Base-by-base conservation (phyloP, 2,329 filamentous ascomycete species). In the Leptographium lundbergii region DNA sequence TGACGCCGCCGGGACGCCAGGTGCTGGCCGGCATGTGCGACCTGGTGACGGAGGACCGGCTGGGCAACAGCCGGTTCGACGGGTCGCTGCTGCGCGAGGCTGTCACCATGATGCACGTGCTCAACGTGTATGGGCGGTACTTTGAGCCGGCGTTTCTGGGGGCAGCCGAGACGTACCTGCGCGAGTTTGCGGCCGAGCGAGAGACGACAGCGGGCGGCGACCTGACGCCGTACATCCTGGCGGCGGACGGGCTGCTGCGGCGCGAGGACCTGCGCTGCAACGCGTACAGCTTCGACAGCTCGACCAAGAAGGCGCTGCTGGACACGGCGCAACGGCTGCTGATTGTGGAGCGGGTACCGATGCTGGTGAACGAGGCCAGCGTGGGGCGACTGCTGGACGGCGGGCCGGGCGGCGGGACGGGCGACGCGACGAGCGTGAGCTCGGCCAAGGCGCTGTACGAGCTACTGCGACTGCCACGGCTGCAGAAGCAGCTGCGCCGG, bases 91-190 rank as follows among this genome's bases (percentile, higher is more conserved):
- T 97, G 57, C 84, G 81, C 63, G 84, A 89, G 59, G 81, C 88
- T 0, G 82, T 97, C 56, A 81, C 84, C 60, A 90, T 96, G 81
- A 80, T 97, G 62, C 86, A 95, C 65, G 82, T 91, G n/a, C 80
- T 96, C 53, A 84, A 85, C 58, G 82, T 92, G 4, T 99, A 97
- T 70, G 81, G 79, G 0, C 86, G 79, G 61, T 77, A 81, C 17
- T 96, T 99, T 65, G 94, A 97, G 71, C 85, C 87, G 4, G 74
- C 77, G 5, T 86, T 96, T 63, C 73, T 96, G 57, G 73, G 77
- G 10, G 71, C 80, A 6, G 94, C 92, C 0, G 78, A 82, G 57
- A 68, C 73, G 0, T 96, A 87, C 66, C 85, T 94, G 63, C 68
- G 74, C 27, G 75, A 81, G 5, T 94, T 91, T 75, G 87, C 87